Percentiles rank a stretch among this genome's conserved stretches.
Evolutionary conservation across 116 monocot genomes (phyloP).

Genomic region (Thalassia testudinum): DNA sequence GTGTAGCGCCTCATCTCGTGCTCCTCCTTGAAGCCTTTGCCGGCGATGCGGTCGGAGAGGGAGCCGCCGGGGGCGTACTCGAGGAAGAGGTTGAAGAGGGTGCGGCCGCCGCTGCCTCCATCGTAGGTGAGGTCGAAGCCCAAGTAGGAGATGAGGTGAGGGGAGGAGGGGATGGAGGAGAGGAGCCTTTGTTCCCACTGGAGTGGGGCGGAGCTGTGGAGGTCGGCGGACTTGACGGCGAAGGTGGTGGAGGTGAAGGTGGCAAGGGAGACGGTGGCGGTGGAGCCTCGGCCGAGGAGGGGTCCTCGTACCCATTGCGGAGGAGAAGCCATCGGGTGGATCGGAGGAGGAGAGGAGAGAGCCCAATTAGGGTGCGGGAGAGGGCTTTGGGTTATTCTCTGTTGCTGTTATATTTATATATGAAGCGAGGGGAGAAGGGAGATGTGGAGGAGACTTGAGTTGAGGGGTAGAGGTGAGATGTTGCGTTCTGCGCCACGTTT

Average conservation of each 20-base stretch:
- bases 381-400: no score
- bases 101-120: conserved; percentile 3
- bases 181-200: conserved; percentile 22
- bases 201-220: conserved; percentile 9
- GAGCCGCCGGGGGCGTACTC: conserved; percentile 72
- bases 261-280: conserved; percentile 25
- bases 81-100: conserved; percentile 47
- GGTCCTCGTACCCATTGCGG: conserved; percentile 14
- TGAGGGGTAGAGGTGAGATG: no score
- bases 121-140: conserved; percentile 30
- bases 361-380: no score
- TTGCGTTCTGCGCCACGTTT: no score
- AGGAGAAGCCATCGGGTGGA: no score
- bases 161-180: conserved; percentile 15
- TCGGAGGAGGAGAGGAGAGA: no score
- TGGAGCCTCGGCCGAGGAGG: conserved; percentile 22
- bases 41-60: conserved; percentile 16
- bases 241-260: conserved; percentile 18
- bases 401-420: no score
- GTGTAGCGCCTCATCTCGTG: conserved; percentile 8
- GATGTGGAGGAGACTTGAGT: no score
- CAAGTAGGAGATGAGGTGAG: conserved; percentile 34
- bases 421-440: no score
- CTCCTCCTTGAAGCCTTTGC: conserved; percentile 13
- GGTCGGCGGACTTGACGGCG: conserved; percentile 28